A percentile compares a stretch with the other conserved stretches of the same genome.
phyloP scores from a whole-genome alignment of 2,329 filamentous ascomycete genomes.

The Cladosporium austrohemisphaericum region DNA sequence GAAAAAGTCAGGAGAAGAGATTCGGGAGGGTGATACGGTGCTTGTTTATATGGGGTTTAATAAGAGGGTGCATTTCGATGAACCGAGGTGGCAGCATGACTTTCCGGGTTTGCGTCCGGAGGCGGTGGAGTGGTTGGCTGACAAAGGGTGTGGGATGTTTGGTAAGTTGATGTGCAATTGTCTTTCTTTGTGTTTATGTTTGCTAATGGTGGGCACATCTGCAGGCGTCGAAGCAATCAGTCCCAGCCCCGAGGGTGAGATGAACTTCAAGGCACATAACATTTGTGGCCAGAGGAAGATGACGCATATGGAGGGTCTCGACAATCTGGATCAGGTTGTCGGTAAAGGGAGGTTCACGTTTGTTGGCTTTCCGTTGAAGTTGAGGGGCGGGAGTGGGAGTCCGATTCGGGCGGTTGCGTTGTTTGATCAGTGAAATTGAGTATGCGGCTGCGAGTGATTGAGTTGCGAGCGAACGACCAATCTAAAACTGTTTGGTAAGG shows the following conservation, averaged over 20 bases:
- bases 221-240: constrained; percentile 25
- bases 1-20: constrained; percentile 22
- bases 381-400: constrained; percentile 28
- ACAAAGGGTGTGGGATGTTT: constrained; percentile 28
- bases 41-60: constrained; percentile 28
- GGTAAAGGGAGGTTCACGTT: constrained; percentile 26
- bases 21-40: constrained; percentile 25
- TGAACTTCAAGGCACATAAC: constrained; percentile 29
- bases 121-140: constrained; percentile 27
- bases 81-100: constrained; percentile 29
- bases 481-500: no score
- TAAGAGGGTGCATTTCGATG: constrained; percentile 22
- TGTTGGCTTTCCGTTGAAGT: constrained; percentile 26
- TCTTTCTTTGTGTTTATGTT: background rate
- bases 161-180: constrained; percentile 12
- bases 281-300: constrained; percentile 27
- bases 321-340: constrained; percentile 26
- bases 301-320: constrained; percentile 28
- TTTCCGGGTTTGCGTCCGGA: constrained; percentile 26
- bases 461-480: background rate
- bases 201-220: background rate
- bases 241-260: constrained; percentile 27
- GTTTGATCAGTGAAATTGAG: constrained; percentile 16
- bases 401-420: constrained; percentile 28
- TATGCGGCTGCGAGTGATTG: no score